Evolutionary conservation across 1,284 basidiomycete species (phyloP).

Genomic region (Moniliophthora roreri): DNA sequence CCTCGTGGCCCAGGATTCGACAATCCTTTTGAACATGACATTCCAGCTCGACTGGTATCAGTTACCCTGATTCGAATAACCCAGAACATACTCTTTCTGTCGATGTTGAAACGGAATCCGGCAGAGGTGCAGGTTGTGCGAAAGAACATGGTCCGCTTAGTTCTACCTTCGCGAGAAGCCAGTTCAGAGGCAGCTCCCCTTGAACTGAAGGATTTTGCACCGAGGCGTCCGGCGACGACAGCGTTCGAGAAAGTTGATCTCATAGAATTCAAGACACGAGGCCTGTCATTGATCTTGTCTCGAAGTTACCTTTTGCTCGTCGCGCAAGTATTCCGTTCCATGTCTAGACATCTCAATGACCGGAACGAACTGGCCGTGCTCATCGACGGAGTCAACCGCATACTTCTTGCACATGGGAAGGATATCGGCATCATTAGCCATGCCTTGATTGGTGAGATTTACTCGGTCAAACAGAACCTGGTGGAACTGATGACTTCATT

Average conservation of each 20-base stretch:
- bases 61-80: slow-evolving; percentile 68
- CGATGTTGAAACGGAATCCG: slow-evolving; percentile 65
- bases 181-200: slow-evolving; percentile 30
- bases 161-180: slow-evolving; percentile 49
- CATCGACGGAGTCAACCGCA: slow-evolving; percentile 68
- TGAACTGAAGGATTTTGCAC: slow-evolving; percentile 41
- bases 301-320: slow-evolving; percentile 72
- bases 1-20: slow-evolving; percentile 41
- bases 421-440: slow-evolving; percentile 74
- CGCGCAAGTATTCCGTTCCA: slow-evolving; percentile 69
- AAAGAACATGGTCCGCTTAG: slow-evolving; percentile 66
- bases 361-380: slow-evolving; percentile 69
- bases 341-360: slow-evolving; percentile 78
- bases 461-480: no score
- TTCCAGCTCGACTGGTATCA: slow-evolving; percentile 50
- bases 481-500: slow-evolving; percentile 11
- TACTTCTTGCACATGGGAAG: slow-evolving; percentile 64
- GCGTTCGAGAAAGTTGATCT: neutral
- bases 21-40: slow-evolving; percentile 43
- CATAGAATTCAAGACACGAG: slow-evolving; percentile 27
- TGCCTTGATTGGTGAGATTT: slow-evolving; percentile 60
- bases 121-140: slow-evolving; percentile 73
- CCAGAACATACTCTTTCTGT: slow-evolving; percentile 69
- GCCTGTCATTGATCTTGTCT: slow-evolving; percentile 59
- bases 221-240: slow-evolving; percentile 17